Percentiles rank a stretch among this genome's conserved stretches.
Conservation (phyloP, 441 rosid species). For the Francoa sonchifolia region DNA sequence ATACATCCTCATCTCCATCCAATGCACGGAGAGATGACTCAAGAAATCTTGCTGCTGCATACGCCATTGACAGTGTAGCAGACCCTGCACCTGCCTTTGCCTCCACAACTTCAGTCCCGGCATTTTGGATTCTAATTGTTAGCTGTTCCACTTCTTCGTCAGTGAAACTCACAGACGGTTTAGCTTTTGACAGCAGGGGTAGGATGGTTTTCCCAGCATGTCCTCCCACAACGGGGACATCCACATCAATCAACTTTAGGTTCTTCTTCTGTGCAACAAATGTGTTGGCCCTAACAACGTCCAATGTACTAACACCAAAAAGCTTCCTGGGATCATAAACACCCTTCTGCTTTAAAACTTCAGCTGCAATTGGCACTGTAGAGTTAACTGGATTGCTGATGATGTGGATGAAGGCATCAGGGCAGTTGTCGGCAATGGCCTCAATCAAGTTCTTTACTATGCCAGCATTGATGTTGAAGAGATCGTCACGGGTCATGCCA, state of each 20-base stretch:
- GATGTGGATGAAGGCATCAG: conserved; percentile 78
- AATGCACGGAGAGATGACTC: conserved; percentile 94
- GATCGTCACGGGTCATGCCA: conserved; percentile 98
- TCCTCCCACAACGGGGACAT: conserved; percentile 88
- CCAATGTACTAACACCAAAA: conserved; percentile 85
- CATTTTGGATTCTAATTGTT: conserved; percentile 84
- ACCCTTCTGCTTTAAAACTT: conserved; percentile 77
- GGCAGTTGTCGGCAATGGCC: conserved; percentile 91
- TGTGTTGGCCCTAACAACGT: conserved; percentile 91
- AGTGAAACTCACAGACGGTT: conserved; percentile 58
- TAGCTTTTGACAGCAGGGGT: conserved; percentile 75
- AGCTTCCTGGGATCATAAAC: conserved; percentile 88
- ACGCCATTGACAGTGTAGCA: conserved; percentile 93
- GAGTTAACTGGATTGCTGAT: conserved; percentile 97
- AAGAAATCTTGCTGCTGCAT: conserved; percentile 90
- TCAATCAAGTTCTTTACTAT: conserved; percentile 68
- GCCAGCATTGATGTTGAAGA: conserved; percentile 83
- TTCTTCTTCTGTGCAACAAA: conserved; percentile 85
- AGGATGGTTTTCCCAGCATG: conserved; percentile 92
- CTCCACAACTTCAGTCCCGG: conserved; percentile 96
- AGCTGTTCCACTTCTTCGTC: conserved; percentile 66
- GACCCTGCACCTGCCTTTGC: conserved; percentile 97
- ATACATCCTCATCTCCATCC: conserved; percentile 85
- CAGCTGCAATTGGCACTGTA: conserved; percentile 93
- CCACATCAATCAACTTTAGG: conserved; percentile 81